Conservation (phyloP, 495 filamentous ascomycete species). For the Xylaria palmicola region DNA sequence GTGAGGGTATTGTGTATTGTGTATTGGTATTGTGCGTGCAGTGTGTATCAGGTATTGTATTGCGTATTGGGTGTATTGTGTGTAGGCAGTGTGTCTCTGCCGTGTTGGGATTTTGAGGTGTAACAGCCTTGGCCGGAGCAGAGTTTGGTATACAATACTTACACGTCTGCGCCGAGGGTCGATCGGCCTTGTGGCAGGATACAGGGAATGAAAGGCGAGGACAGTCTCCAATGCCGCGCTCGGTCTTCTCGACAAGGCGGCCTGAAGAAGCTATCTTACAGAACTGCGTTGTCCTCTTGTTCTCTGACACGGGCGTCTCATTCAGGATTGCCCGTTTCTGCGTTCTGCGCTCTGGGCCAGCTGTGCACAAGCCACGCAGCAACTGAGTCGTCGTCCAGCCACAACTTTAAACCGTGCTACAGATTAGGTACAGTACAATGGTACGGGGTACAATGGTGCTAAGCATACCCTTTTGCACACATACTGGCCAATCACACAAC, state of each 20-base stretch:
- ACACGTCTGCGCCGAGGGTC: conserved; percentile 1
- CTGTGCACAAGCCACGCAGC: conserved; percentile 10
- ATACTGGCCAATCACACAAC: conserved; percentile 5
- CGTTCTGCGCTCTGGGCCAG: conserved; percentile 13
- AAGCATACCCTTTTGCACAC: background rate
- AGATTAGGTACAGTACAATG: too few relatives aligned
- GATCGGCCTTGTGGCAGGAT: background rate
- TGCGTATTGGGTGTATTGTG: background rate
- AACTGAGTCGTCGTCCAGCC: background rate
- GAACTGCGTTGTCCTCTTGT: conserved; percentile 5
- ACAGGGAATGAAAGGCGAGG: background rate
- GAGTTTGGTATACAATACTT: conserved; percentile 13
- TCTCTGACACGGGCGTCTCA: conserved; percentile 12
- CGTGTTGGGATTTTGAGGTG: background rate
- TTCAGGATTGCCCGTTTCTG: conserved; percentile 10
- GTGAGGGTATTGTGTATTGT: background rate
- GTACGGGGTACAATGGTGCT: too few relatives aligned
- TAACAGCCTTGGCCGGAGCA: conserved; percentile 13
- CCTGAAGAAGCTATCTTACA: too few relatives aligned
- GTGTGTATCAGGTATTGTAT: background rate
- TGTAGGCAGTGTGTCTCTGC: background rate
- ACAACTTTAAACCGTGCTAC: conserved; percentile 8
- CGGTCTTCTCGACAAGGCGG: too few relatives aligned
- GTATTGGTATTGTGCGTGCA: background rate
- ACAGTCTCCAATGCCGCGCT: background rate